Percentiles rank a stretch among this genome's conserved stretches.
phyloP scores from a whole-genome alignment of 108 stramenopile genomes.

The Cyclostephanos tholiformis region DNA sequence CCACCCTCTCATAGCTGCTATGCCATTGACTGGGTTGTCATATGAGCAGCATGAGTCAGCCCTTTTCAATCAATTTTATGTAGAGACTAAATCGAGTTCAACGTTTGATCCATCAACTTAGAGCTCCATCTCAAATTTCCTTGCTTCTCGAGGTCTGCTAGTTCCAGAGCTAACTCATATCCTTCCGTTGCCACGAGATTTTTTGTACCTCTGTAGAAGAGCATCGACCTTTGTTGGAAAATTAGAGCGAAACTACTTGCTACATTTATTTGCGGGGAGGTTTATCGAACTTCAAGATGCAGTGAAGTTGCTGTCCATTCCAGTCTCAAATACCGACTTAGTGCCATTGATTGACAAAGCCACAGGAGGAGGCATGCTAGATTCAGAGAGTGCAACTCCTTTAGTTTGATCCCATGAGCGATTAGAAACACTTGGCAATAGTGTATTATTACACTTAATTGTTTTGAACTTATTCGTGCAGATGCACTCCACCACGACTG shows the following conservation, averaged over 20 bases:
- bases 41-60: slow-evolving; percentile 21
- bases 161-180: slow-evolving; percentile 49
- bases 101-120: neutral
- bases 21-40: slow-evolving; percentile 5
- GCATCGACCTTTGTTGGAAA: slow-evolving; percentile 45
- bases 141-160: slow-evolving; percentile 27
- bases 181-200: slow-evolving; percentile 59
- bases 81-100: slow-evolving; percentile 1
- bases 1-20: neutral
- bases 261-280: slow-evolving; percentile 16
- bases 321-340: slow-evolving; percentile 6
- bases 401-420: slow-evolving; percentile 44
- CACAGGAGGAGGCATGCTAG: slow-evolving; percentile 16
- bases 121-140: slow-evolving; percentile 5
- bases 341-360: slow-evolving; percentile 37
- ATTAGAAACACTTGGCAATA: slow-evolving; percentile 66
- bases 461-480: slow-evolving; percentile 51
- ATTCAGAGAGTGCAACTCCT: neutral
- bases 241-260: slow-evolving; percentile 39
- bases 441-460: slow-evolving; percentile 52
- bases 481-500: slow-evolving; percentile 18
- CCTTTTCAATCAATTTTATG: slow-evolving; percentile 15
- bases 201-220: slow-evolving; percentile 48
- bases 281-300: slow-evolving; percentile 6
- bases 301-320: neutral